Base-by-base conservation (phyloP, 371 early-diverging fungal genomes). In the Mortierella sp. region DNA sequence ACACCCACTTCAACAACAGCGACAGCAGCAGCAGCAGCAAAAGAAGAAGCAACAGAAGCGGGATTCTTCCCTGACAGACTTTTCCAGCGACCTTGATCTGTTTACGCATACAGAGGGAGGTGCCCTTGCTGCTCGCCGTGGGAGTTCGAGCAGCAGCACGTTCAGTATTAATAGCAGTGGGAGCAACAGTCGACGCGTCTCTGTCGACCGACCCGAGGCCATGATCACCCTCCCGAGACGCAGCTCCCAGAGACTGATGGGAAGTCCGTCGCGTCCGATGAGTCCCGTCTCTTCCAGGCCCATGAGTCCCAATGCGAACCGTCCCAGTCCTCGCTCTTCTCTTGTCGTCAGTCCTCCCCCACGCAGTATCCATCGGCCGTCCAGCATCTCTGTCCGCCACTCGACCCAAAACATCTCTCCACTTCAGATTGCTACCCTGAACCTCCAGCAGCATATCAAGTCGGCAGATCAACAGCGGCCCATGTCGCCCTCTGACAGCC, bases 261-360 rank as follows among this genome's bases (percentile, higher is more conserved):
- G 74, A 64, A 74, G 74, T 26, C 68, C 78, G 29, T 74, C 82
- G 16, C 52, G 82, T 29, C 82, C 82, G 29, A 74, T 77, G 72
- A 83, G 83, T 47, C 83, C 83, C 16, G 72, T 71, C n/a, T 71
- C 66, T 34, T 68, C 80, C 26, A 75, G 80, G 34, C 83, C 83
- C 37, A 69, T 68, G 41, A 75, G 83, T 45, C 83, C 83, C 14
- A 71, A 67, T 41, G 29, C 63, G 16, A 74, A 74, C 47, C 68
- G 82, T 16, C 13, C 67, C 26, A 77, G 79, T 48, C 76, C 76
- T 11, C 72, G 83, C 4, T 74, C 74, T 1, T 83, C 83, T 3
- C 55, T 83, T 4, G 83, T 83, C 11, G 73, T 83, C 29, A 61
- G 76, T 14, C 83, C 83, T 53, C 82, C 82, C 3, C 82, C 77